phyloP scores from a whole-genome alignment of 164 flowering plant species.

The Vitis amurensis region DNA sequence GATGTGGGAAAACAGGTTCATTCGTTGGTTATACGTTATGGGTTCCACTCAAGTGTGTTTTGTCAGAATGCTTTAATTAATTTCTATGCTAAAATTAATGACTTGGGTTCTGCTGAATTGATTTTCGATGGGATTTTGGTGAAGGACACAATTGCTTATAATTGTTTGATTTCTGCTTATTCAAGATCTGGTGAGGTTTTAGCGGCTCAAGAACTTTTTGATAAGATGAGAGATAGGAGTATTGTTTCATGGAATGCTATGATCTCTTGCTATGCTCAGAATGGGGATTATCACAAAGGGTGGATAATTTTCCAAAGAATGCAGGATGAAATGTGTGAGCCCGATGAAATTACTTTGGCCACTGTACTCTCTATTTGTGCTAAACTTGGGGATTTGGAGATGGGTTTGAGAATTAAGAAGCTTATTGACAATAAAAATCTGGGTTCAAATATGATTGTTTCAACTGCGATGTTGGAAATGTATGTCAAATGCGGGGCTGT shows the following conservation, averaged over 20 bases:
- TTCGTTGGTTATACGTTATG: conserved; percentile 28
- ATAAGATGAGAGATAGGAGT: conserved; percentile 22
- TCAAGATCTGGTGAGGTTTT: conserved; percentile 38
- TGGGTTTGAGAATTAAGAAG: conserved; percentile 18
- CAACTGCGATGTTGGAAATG: conserved; percentile 53
- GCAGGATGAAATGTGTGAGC: conserved; percentile 12
- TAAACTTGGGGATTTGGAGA: conserved; percentile 33
- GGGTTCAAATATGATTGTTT: conserved; percentile 29
- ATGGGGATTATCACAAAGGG: conserved; percentile 34
- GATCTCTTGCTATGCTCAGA: conserved; percentile 48
- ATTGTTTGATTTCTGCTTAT: conserved; percentile 50
- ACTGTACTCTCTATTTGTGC: conserved; percentile 49
- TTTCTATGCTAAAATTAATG: conserved; percentile 39
- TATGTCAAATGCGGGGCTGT: conserved; percentile 50
- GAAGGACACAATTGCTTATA: conserved; percentile 43
- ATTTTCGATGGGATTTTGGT: conserved; percentile 38
- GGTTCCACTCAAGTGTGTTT: conserved; percentile 32
- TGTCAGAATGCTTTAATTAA: conserved; percentile 43
- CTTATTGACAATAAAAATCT: conserved; percentile 34
- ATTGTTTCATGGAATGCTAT: conserved; percentile 39
- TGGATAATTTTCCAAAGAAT: conserved; percentile 39
- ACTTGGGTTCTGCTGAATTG: conserved; percentile 32
- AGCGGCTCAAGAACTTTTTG: conserved; percentile 37
- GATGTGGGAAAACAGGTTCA: conserved; percentile 43
- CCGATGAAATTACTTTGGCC: conserved; percentile 44